A percentile compares a stretch with the other conserved stretches of the same genome.
Evolutionary conservation across 331 rosid species (phyloP).

Genomic region (Cydonia oblonga): DNA sequence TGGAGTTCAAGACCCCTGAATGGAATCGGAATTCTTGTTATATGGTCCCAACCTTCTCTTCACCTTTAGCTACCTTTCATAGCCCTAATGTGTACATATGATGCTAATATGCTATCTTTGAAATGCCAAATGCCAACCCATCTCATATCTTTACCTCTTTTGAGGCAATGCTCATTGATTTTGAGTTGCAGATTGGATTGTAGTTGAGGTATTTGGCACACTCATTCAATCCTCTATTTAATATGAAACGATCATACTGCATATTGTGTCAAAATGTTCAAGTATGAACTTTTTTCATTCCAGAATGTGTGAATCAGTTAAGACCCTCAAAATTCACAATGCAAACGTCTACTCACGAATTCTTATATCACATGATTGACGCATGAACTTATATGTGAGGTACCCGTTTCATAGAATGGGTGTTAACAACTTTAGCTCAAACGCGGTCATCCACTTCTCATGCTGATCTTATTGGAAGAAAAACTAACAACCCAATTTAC

Average conservation of each 20-base stretch:
- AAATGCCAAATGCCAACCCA: slow-evolving; percentile 1
- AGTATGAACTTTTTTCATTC: not conserved
- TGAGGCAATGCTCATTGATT: not conserved
- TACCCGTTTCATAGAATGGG: not conserved
- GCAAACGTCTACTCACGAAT: not conserved
- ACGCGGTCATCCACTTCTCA: not conserved
- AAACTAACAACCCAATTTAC: not conserved
- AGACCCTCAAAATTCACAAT: too few relatives aligned
- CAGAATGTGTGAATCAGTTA: too few relatives aligned
- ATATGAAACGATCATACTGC: not conserved
- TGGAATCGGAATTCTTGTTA: slow-evolving; percentile 9
- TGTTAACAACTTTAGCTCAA: not conserved
- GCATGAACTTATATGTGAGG: not conserved
- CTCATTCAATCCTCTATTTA: not conserved
- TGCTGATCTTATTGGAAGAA: not conserved
- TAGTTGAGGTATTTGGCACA: not conserved
- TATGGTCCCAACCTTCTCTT: slow-evolving; percentile 10
- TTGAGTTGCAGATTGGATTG: not conserved
- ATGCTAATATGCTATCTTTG: not conserved
- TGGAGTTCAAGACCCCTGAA: not conserved
- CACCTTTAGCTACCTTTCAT: slow-evolving; percentile 5
- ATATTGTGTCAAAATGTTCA: not conserved
- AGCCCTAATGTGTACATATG: not conserved
- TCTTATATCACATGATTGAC: not conserved
- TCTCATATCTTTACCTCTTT: not conserved